Conservation (phyloP, 2,329 filamentous ascomycete genomes). For the Fusarium coicis region DNA sequence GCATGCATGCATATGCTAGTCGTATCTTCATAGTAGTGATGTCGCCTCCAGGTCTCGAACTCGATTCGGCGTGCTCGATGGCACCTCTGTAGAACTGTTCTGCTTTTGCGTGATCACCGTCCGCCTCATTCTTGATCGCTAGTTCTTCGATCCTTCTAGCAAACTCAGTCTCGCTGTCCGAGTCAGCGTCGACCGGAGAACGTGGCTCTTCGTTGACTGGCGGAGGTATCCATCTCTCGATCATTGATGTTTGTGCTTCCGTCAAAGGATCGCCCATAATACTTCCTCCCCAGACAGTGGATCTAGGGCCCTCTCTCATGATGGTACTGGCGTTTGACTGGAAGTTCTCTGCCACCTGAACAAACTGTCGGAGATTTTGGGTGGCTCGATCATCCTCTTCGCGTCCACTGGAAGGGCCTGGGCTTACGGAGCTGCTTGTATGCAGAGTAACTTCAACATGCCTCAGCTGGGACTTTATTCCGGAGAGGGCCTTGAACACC, state of each 20-base stretch:
- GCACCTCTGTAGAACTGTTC: neutral
- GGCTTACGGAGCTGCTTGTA: neutral
- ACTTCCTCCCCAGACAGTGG: neutral
- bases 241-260: neutral
- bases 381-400: neutral
- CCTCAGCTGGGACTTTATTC: neutral
- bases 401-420: neutral
- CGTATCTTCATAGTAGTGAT: neutral
- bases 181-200: neutral
- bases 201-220: neutral
- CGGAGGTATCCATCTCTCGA: neutral
- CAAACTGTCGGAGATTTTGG: neutral
- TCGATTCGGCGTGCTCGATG: neutral
- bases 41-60: neutral
- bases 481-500: neutral
- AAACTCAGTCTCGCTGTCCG: neutral
- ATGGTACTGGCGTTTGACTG: neutral
- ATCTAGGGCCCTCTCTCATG: neutral
- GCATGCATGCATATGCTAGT: neutral
- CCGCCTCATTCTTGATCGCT: neutral
- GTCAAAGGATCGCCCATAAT: neutral
- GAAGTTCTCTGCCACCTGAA: neutral
- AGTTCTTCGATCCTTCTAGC: neutral
- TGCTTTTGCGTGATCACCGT: neutral
- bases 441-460: neutral